Evolutionary conservation across 192 early-diverging fungal genomes (phyloP).

Genomic region (Geranomyces michiganensis): DNA sequence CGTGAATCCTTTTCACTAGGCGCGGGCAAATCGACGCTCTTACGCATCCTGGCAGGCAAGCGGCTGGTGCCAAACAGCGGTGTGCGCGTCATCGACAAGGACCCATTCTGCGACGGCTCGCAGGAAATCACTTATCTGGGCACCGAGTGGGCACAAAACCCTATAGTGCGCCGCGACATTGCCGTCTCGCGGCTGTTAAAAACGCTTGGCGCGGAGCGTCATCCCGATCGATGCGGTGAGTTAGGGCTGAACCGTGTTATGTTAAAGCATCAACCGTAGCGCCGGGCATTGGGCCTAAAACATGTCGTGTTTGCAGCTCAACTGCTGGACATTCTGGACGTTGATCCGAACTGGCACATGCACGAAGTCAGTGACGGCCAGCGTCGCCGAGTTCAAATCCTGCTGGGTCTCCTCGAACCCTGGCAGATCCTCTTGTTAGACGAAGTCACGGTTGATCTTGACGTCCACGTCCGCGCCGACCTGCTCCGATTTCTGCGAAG

Average conservation of each 20-base stretch:
- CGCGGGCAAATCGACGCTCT: conserved; percentile 68
- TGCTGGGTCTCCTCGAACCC: conserved; percentile 70
- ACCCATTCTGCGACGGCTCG: conserved; percentile 68
- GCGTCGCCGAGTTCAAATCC: conserved; percentile 69
- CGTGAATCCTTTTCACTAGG: no score
- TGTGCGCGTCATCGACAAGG: conserved; percentile 62
- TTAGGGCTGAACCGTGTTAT: no score
- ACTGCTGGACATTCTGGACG: conserved; percentile 73
- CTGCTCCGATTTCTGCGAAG: conserved; percentile 65
- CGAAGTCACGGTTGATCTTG: conserved; percentile 81
- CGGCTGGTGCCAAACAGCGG: conserved; percentile 55
- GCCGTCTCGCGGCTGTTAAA: conserved; percentile 66
- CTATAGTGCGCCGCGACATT: conserved; percentile 69
- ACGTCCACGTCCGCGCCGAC: conserved; percentile 73
- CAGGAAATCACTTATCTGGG: conserved; percentile 72
- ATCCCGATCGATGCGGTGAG: conserved; percentile 59
- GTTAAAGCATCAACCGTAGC: no score
- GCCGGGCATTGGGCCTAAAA: no score
- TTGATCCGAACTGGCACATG: conserved; percentile 65
- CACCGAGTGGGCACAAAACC: conserved; percentile 80
- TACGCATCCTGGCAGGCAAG: conserved; percentile 74
- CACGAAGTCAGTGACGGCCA: conserved; percentile 77
- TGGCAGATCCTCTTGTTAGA: conserved; percentile 69
- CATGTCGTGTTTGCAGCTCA: no score
- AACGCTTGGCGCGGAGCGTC: conserved; percentile 62